A percentile compares a stretch with the other conserved stretches of the same genome.
These are phyloP conservation scores for Chrysoporthe puriensis DNA, from an alignment of 2,329 filamentous ascomycete genomes.

Conservation along the genomic window DNA sequence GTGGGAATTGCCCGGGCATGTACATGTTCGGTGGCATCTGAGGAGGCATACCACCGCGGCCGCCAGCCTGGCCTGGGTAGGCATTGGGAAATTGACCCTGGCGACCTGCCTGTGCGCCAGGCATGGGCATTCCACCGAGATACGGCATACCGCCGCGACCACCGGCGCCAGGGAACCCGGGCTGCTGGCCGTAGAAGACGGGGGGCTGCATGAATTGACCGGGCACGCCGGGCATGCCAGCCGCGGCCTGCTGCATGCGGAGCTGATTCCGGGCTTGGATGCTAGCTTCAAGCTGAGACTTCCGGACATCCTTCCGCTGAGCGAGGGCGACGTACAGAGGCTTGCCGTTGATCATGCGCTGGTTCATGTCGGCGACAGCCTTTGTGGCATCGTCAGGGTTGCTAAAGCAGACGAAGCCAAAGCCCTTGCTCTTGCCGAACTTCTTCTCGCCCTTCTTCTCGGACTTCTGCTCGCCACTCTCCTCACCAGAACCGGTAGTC, in stretches of 20 bases:
- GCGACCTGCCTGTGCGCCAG: constrained; percentile 77
- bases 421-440: constrained; percentile 99
- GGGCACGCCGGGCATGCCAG: constrained; percentile 59
- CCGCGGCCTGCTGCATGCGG: constrained; percentile 95
- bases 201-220: constrained; percentile 86
- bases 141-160: constrained; percentile 69
- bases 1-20: constrained; percentile 79
- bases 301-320: constrained; percentile 99
- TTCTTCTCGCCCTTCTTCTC: constrained; percentile 65
- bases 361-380: constrained; percentile 99
- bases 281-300: constrained; percentile 98
- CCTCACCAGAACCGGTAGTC: constrained; percentile 50
- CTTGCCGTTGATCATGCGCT: constrained; percentile 97
- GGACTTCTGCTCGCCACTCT: constrained; percentile 60
- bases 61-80: constrained; percentile 79
- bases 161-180: constrained; percentile 65
- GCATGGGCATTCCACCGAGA: constrained; percentile 67
- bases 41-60: constrained; percentile 76
- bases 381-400: constrained; percentile 99
- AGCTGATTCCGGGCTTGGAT: constrained; percentile 99
- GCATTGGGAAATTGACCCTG: constrained; percentile 82
- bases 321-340: constrained; percentile 96
- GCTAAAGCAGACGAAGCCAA: constrained; percentile 99
- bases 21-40: constrained; percentile 90
- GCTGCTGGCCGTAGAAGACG: constrained; percentile 89